Evolutionary conservation across 1,284 basidiomycete species (phyloP).

Genomic region (Anthracocystis panici-leucophaei): DNA sequence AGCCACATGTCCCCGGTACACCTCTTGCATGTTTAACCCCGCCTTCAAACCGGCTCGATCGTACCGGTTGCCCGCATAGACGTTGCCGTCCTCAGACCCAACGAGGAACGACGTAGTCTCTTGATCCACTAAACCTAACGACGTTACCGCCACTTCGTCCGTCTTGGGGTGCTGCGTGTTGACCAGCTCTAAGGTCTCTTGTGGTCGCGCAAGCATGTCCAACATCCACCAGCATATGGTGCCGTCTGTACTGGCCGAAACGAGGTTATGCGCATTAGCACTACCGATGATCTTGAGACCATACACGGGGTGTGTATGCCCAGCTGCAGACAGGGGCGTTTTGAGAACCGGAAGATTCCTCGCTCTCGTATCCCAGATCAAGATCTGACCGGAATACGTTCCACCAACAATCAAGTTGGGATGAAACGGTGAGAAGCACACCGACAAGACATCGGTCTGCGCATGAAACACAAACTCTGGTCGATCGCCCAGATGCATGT

Average conservation of each 20-base stretch:
- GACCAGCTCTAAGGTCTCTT: conserved; percentile 61
- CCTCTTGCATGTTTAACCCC: conserved; percentile 84
- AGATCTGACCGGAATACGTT: conserved; percentile 96
- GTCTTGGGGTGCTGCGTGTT: conserved; percentile 53
- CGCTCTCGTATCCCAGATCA: conserved; percentile 98
- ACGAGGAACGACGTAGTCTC: conserved; percentile 96
- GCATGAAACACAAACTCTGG: conserved; percentile 99
- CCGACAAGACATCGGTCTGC: conserved; percentile 94
- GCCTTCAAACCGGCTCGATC: conserved; percentile 96
- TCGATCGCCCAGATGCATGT: conserved; percentile 89
- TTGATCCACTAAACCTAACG: conserved; percentile 90
- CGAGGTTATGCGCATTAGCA: conserved; percentile 96
- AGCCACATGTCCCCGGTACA: conserved; percentile 91
- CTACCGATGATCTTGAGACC: conserved; percentile 97
- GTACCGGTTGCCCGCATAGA: conserved; percentile 94
- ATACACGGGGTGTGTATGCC: conserved; percentile 98
- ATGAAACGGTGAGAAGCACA: conserved; percentile 96
- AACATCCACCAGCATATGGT: conserved; percentile 96
- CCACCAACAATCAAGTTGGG: conserved; percentile 97
- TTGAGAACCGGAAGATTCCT: conserved; percentile 90
- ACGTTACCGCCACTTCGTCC: conserved; percentile 94
- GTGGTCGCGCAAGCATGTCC: conserved; percentile 95
- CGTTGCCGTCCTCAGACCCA: conserved; percentile 95
- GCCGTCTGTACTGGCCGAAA: conserved; percentile 95
- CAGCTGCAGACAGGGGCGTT: conserved; percentile 87